phyloP scores from a whole-genome alignment of 2,329 filamentous ascomycete species.

The Ophiostoma tasmaniense region DNA sequence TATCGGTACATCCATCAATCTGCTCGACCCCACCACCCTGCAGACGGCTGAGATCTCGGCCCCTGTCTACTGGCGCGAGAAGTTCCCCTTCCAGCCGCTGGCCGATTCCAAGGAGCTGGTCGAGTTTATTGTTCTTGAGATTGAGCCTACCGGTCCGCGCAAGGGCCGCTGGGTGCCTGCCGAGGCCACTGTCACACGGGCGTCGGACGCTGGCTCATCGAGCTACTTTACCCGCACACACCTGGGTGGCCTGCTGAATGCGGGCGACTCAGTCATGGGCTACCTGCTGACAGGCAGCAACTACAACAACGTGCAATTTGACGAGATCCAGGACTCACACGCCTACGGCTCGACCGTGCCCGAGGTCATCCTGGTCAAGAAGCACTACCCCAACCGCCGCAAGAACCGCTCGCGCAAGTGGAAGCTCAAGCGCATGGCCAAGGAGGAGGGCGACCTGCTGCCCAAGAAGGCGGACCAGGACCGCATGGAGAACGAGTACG shows the following conservation, averaged over 20 bases:
- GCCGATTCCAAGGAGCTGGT: conserved; percentile 77
- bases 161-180: conserved; percentile 78
- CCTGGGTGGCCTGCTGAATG: conserved; percentile 73
- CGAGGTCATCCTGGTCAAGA: conserved; percentile 94
- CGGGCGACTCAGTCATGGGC: conserved; percentile 90
- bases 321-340: conserved; percentile 69
- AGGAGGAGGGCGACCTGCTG: conserved; percentile 79
- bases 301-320: conserved; percentile 83
- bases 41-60: conserved; percentile 81
- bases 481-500: conserved; percentile 84
- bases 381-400: conserved; percentile 74
- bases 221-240: conserved; percentile 90
- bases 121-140: conserved; percentile 92
- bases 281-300: conserved; percentile 84
- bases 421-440: conserved; percentile 88
- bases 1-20: conserved; percentile 80
- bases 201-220: conserved; percentile 73
- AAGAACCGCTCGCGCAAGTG: conserved; percentile 80
- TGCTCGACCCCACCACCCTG: conserved; percentile 83
- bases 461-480: conserved; percentile 84
- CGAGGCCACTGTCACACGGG: conserved; percentile 80
- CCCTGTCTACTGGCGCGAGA: conserved; percentile 71
- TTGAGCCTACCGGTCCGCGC: conserved; percentile 65
- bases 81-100: conserved; percentile 69
- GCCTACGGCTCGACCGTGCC: conserved; percentile 73